phyloP scores from a whole-genome alignment of 1,284 basidiomycete species.

The Cystobasidiaceae sp. region DNA sequence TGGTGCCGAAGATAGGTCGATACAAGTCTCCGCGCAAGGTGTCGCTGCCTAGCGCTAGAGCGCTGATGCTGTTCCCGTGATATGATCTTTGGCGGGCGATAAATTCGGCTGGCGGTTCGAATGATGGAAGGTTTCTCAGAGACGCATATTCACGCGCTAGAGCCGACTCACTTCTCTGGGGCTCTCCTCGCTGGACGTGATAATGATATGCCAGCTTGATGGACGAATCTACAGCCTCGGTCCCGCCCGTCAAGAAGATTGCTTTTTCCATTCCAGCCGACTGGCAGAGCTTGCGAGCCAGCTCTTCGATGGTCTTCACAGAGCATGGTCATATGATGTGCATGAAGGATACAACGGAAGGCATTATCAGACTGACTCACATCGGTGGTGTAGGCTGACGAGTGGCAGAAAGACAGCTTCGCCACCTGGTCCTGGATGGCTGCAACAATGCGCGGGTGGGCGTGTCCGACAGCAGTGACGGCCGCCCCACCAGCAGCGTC shows the following conservation, averaged over 20 bases:
- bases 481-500: constrained; percentile 79
- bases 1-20: constrained; percentile 61
- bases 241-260: constrained; percentile 38
- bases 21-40: constrained; percentile 60
- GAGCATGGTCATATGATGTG: neutral
- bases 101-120: no score
- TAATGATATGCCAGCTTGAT: constrained; percentile 70
- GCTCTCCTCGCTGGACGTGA: constrained; percentile 60
- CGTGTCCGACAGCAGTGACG: constrained; percentile 69
- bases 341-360: neutral
- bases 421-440: constrained; percentile 71
- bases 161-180: constrained; percentile 61
- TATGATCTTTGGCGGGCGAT: constrained; percentile 71
- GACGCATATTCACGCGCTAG: no score
- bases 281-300: constrained; percentile 60
- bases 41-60: constrained; percentile 62
- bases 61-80: constrained; percentile 74
- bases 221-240: constrained; percentile 75
- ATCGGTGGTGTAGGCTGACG: constrained; percentile 36
- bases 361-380: constrained; percentile 61
- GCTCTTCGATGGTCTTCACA: constrained; percentile 62
- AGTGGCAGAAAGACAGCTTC: constrained; percentile 53
- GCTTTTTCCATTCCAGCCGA: constrained; percentile 38
- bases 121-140: no score
- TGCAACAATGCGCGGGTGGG: constrained; percentile 62